Base-by-base conservation (phyloP, 1,139 yeast genomes). In the Debaryomyces fabryi region DNA sequence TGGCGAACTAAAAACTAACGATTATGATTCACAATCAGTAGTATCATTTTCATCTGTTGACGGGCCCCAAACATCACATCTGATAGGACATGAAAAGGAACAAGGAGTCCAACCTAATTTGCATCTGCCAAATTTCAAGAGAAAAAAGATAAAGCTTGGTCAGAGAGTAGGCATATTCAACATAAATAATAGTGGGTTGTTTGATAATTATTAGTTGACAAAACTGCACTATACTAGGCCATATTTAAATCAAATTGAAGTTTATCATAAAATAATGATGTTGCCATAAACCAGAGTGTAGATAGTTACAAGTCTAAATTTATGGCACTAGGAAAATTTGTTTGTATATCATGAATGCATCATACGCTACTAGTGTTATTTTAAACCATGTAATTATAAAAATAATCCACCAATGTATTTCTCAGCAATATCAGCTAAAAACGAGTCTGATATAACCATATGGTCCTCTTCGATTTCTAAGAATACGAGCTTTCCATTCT, bases 391-490 rank as follows among this genome's bases (percentile, higher is more conserved):
- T 4, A 15, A 32, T 4, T 15, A 15, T 32, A 18, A 32, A 16
- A 32, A 5, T 30, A 18, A 15, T 16, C 51, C 49, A 39, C 68
- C 71, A 42, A 64, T 65, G 51, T 74, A 81, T 45, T 65, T 59
- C 35, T 57, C 52, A 3, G 75, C 74, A 10, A 80, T 62, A 4
- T 68, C 64, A 20, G 55, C 60, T 41, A 86, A 62, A 50, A 79
- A 77, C 0, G 68, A 69, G 18, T 82, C 82, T 8, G 79, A 68
- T 24, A 88, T 79, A 24, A 71, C 69, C 91, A 88, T 85, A 63
- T 88, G 96, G 3, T 64, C 73, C n/a, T 82, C 90, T 33, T 83
- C 80, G 16, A 87, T 71, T 3, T 66, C 60, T 35, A 75, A 57
- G 52, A 83, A 85, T 7, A 72, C 79, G 25, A 88, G 65, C 47